These are phyloP conservation scores for Cenchrus purpureus DNA, from an alignment of 176 grass and related monocot species.

Conservation along the genomic window DNA sequence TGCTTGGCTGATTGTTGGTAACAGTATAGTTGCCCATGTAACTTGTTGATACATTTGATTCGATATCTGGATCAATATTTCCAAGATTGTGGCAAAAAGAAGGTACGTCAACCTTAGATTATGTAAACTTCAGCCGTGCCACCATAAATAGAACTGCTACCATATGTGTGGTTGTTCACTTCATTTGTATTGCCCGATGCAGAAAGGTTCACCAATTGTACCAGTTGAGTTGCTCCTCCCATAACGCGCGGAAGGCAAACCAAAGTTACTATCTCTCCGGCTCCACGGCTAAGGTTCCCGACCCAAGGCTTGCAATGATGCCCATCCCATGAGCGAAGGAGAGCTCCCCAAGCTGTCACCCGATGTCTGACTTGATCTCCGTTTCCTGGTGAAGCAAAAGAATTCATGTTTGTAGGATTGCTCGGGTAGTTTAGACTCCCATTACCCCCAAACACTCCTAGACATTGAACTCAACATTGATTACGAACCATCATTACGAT, in stretches of 20 bases:
- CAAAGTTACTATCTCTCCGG: constrained; percentile 49
- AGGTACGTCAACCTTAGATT: constrained; percentile 62
- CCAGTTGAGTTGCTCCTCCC: constrained; percentile 59
- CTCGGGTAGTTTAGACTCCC: no score
- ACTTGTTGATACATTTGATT: constrained; percentile 43
- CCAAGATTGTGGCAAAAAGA: constrained; percentile 68
- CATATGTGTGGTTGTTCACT: constrained; percentile 56
- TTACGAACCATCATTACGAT: no score
- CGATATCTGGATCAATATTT: constrained; percentile 56
- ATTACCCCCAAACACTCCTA: no score
- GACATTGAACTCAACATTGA: no score
- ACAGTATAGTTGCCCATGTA: not conserved
- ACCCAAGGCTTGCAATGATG: constrained; percentile 46
- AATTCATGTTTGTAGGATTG: no score
- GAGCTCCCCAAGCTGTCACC: constrained; percentile 54
- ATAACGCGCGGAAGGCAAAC: constrained; percentile 48
- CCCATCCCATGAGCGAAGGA: constrained; percentile 52
- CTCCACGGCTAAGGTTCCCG: constrained; percentile 49
- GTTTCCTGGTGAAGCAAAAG: constrained; percentile 42
- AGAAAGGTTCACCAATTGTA: constrained; percentile 61
- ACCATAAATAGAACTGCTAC: constrained; percentile 65
- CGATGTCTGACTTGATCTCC: constrained; percentile 37
- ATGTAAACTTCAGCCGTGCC: constrained; percentile 53
- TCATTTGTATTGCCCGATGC: constrained; percentile 53
- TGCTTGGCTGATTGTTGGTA: no score